Evolutionary conservation across 2,329 filamentous ascomycete species (phyloP), one percentile per base, ranked within the genome.

Genomic region (Ophiostoma sp.): DNA sequence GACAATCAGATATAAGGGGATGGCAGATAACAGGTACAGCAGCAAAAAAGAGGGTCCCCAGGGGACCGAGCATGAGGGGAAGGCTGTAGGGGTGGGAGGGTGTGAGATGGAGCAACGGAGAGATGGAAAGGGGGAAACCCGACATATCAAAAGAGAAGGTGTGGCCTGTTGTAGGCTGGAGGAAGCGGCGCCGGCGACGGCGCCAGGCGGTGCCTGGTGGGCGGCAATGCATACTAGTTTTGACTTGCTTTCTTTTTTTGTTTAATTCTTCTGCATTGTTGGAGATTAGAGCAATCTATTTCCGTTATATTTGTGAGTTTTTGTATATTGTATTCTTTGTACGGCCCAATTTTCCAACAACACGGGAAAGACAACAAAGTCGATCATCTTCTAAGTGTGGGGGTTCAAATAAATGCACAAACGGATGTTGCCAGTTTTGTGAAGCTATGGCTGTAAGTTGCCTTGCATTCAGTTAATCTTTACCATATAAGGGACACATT

Each of bases 41-140:
- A 48, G 15, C 12, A 33, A 36, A 63, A 55, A 36, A 33, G 66
- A 33, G 48, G 45, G 45, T 31, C 28, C 17, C 17, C 12, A 11
- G 31, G 48, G n/a, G 17, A 19, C 42, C 42, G 42, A 9, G 15
- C 6, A 28, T 31, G 68, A 57, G 48, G 48, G 42, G 42, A 33
- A 66, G 63, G 64, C 42, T 50, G 28, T 22, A 36, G 28, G 19
- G 50, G 5, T 15, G 50, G 17, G 15, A 48, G 25, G 50, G 50
- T 45, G 68, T 70, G 33, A 59, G 50, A 70, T 70, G 68, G 68
- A 39, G 68, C 48, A 70, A 59, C 50, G 68, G 68, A 70, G 33
- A 70, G 50, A 70, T 59, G 68, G 50, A 70, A 59, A 52, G 19
- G 45, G 45, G 19, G n/a, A 45, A 59, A 33, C 9, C 9, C 33